Evolutionary conservation across 352 stramenopile genomes (phyloP).

Genomic region (Aphanomyces invadans): DNA sequence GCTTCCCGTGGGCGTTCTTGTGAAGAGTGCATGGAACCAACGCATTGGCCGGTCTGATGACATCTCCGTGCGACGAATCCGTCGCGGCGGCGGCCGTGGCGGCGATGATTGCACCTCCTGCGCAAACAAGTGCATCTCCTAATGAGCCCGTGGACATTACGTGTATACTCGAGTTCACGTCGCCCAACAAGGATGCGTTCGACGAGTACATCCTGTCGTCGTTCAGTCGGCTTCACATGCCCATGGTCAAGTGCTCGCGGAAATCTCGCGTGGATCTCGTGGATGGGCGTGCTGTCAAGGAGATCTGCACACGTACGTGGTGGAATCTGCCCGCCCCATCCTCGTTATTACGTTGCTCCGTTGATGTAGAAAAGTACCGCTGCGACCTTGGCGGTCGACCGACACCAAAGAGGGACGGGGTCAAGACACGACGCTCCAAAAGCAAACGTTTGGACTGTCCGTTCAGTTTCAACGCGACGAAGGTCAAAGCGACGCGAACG

Average conservation of each 20-base stretch:
- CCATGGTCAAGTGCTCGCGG: conserved; percentile 4
- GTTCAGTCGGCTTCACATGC: conserved; percentile 2
- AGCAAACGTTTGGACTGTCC: conserved; percentile 9
- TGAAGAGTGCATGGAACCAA: background rate
- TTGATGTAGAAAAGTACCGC: conserved; percentile 7
- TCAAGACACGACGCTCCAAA: conserved; percentile 6
- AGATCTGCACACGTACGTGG: conserved; percentile 5
- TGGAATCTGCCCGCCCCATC: background rate
- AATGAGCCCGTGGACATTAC: background rate
- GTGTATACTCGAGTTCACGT: conserved; percentile 1
- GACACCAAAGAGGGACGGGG: conserved; percentile 1
- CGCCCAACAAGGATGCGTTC: conserved; percentile 1
- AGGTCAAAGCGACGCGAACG: background rate
- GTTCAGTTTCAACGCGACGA: conserved; percentile 4
- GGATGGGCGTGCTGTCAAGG: conserved; percentile 1
- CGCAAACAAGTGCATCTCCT: background rate
- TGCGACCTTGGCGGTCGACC: conserved; percentile 1
- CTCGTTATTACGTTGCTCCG: background rate
- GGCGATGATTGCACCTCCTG: background rate
- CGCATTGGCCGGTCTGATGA: background rate
- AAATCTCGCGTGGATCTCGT: conserved; percentile 1
- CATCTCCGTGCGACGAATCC: background rate
- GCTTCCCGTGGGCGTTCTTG: background rate
- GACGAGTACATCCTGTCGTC: background rate
- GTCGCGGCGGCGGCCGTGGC: background rate